Base-by-base conservation (phyloP, 176 grass and related monocot species). In the Areca catechu region DNA sequence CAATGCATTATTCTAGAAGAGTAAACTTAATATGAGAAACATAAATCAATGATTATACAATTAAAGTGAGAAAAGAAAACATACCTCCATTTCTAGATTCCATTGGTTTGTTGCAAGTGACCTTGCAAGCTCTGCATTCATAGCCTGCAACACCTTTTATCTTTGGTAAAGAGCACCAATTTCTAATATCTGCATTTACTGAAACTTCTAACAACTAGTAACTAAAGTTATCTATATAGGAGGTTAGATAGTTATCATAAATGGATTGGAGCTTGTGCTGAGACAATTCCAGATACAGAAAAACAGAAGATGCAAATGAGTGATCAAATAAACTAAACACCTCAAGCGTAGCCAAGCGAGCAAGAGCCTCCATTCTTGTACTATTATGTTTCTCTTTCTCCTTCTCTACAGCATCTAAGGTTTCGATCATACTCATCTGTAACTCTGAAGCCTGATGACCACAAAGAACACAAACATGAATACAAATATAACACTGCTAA, bases 351-450 rank as follows among this genome's bases (percentile, higher is more conserved):
- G 87, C 93, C 52, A 97, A 79, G 10, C 62, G 66, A 28, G 57
- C 66, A 67, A 97, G 72, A 72, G 93, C 87, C 73, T 97, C 87
- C 83, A 97, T 97, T 84, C 88, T 88, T 62, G 93, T 97, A 66
- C 84, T 92, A 28, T 98, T 55, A 61, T 98, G 93, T 29, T 68
- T 74, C 58, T 78, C 73, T 68, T 92, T 98, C 71, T 98, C 93
- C 51, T 77, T 71, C 58, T 98, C 93, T 14, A 88, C 73, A 60
- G 93, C 93, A 57, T 98, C 93, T 82, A 98, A 88, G 7, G 84
- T 85, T 70, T 92, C 83, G 21, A 86, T 88, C 85, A 79, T 98
- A 85, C 79, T 98, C 29, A n/a, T 82, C 71, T 92, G 93, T 80
- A 98, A 73, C 76, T 88, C 80, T 68, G 83, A 88, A 83, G 86